Evolutionary conservation across 2,329 filamentous ascomycete genomes (phyloP), one percentile per base, ranked within the genome.

Genomic region (Trichophyton mentagrophytes): DNA sequence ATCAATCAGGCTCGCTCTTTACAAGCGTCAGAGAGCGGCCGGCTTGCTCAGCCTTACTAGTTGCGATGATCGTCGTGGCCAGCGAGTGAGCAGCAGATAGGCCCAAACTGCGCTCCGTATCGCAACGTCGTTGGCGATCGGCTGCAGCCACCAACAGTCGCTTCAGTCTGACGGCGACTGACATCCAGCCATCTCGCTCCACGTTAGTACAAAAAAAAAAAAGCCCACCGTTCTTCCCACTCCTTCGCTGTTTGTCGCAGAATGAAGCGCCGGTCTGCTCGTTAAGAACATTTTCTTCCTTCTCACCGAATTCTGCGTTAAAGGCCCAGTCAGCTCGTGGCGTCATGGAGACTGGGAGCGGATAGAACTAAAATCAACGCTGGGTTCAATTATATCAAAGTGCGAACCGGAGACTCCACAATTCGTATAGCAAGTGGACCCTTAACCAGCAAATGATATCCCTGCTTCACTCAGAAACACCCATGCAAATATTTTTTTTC

Each of bases 31-130:
- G 47, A 53, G 47, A 36, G 33, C 33, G 33, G 8, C 33, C 49
- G 25, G 27, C 36, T 55, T 55, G 49, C 49, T 55, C 49, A 55
- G 49, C 49, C 49, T 55, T 55, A 55, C 49, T 55, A 55, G 49
- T 55, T 25, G 30, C 49, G 49, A 55, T n/a, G 49, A 55, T 55
- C 49, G 17, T 55, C 49, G 15, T 55, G 25, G 49, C 25, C 49
- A 55, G 25, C 49, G 15, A 25, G 30, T 17, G n/a, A 55, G 27
- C 27, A 53, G 47, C 47, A 53, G 22, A 53, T 30, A 53, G 30
- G 46, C 22, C 20, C 3, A 55, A 55, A 15, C 40, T 42, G 40
- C n/a, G 15, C 40, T 42, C 40, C 40, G n/a, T 42, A 42, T 55
- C n/a, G 33, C 17, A 36, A n/a, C 49, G 30, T 20, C n/a, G 17